Percentiles rank a stretch among this genome's conserved stretches.
Conservation (phyloP, 2,329 filamentous ascomycete genomes). For the Hypoxylon rubiginosum region DNA sequence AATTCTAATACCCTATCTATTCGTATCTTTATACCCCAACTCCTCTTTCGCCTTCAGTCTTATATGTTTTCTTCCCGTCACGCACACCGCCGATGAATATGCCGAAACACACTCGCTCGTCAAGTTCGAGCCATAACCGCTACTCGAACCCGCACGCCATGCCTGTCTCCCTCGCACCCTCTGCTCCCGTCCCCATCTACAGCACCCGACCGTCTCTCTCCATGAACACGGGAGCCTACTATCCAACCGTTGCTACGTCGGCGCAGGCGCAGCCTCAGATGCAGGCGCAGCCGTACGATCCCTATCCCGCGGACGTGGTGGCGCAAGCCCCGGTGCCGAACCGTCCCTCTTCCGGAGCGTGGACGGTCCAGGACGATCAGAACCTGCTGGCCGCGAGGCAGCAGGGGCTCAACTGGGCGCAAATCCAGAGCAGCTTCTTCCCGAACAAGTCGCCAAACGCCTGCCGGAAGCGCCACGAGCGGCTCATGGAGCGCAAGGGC, state of each 20-base stretch:
- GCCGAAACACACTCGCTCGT: slow-evolving; percentile 61
- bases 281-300: slow-evolving; percentile 57
- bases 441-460: slow-evolving; percentile 84
- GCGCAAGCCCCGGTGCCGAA: slow-evolving; percentile 57
- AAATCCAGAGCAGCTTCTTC: slow-evolving; percentile 83
- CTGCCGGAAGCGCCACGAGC: slow-evolving; percentile 89
- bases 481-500: slow-evolving; percentile 81
- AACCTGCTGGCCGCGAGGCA: slow-evolving; percentile 78
- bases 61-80: slow-evolving; percentile 35
- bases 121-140: slow-evolving; percentile 55
- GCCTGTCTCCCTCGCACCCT: slow-evolving; percentile 57
- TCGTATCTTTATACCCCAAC: slow-evolving; percentile 35
- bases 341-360: slow-evolving; percentile 74
- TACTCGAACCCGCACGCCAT: slow-evolving; percentile 54
- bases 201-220: slow-evolving; percentile 58
- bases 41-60: slow-evolving; percentile 36
- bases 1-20: slow-evolving; percentile 48
- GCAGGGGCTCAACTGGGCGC: slow-evolving; percentile 84
- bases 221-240: slow-evolving; percentile 55
- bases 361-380: slow-evolving; percentile 81
- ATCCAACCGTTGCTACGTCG: slow-evolving; percentile 54
- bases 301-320: slow-evolving; percentile 55
- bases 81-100: slow-evolving; percentile 52
- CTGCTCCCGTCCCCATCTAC: slow-evolving; percentile 58
- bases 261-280: slow-evolving; percentile 52